phyloP scores from a whole-genome alignment of 352 stramenopile genomes.

The Phytophthora foliorum region DNA sequence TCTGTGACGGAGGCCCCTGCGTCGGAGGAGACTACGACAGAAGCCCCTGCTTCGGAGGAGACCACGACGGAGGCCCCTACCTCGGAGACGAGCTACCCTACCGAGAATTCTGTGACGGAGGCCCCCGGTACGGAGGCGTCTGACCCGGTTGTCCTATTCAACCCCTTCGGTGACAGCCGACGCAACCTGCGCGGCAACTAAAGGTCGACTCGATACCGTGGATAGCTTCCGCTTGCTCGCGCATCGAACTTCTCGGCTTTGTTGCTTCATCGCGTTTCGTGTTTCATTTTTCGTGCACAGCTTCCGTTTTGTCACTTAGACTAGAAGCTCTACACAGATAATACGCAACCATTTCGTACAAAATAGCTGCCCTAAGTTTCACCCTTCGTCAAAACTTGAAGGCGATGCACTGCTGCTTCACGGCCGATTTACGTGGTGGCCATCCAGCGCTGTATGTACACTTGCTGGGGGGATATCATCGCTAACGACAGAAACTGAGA shows the following conservation, averaged over 20 bases:
- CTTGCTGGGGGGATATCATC: neutral
- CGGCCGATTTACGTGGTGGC: neutral
- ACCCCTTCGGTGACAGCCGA: neutral
- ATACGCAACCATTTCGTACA: slow-evolving; percentile 17
- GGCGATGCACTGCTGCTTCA: neutral
- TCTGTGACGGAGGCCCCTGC: too few relatives aligned
- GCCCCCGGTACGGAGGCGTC: neutral
- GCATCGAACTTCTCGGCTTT: slow-evolving; percentile 1
- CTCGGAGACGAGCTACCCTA: too few relatives aligned
- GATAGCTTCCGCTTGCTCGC: neutral
- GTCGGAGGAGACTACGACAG: neutral
- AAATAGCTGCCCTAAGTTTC: neutral
- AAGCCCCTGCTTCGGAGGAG: neutral
- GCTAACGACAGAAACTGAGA: slow-evolving; percentile 9
- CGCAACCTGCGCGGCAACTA: slow-evolving; percentile 27
- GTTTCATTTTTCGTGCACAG: slow-evolving; percentile 23
- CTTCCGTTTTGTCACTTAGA: slow-evolving; percentile 20
- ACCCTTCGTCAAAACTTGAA: neutral
- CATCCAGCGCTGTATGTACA: neutral
- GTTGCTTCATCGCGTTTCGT: slow-evolving; percentile 29
- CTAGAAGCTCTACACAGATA: slow-evolving; percentile 14
- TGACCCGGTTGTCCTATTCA: too few relatives aligned
- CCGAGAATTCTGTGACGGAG: too few relatives aligned
- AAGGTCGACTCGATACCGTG: neutral
- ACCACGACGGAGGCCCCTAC: too few relatives aligned